Percentiles rank a stretch among this genome's conserved stretches.
These are phyloP conservation scores for Neoascochyta sp. DNA, from an alignment of 2,329 filamentous ascomycete species.

Conservation along the genomic window DNA sequence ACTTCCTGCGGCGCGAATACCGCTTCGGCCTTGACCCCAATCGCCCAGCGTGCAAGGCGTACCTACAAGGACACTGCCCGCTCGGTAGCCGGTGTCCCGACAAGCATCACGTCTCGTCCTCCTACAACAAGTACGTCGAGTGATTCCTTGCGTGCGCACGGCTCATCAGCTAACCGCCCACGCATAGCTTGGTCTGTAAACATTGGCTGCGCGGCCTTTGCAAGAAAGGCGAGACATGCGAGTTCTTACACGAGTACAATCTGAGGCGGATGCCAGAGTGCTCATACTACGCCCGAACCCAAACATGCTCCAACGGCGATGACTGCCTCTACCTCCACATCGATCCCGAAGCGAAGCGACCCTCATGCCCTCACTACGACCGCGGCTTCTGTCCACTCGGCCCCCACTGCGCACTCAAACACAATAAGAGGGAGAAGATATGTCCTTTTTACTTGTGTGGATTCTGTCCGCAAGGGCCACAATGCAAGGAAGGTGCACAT, in stretches of 20 bases:
- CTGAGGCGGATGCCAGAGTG: slow-evolving; percentile 97
- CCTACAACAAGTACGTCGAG: slow-evolving; percentile 59
- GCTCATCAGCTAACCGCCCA: slow-evolving; percentile 6
- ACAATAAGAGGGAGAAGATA: slow-evolving; percentile 69
- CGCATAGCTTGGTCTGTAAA: slow-evolving; percentile 77
- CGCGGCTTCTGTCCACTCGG: slow-evolving; percentile 92
- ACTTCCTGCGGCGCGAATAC: slow-evolving; percentile 79
- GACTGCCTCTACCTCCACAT: slow-evolving; percentile 93
- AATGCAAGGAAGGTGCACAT: slow-evolving; percentile 78
- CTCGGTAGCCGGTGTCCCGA: slow-evolving; percentile 81
- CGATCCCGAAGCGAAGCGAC: slow-evolving; percentile 68
- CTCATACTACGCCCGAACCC: slow-evolving; percentile 90
- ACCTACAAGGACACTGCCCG: slow-evolving; percentile 80
- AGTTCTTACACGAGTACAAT: slow-evolving; percentile 98
- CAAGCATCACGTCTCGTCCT: slow-evolving; percentile 63
- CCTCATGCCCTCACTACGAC: slow-evolving; percentile 74
- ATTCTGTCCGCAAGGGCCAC: slow-evolving; percentile 82
- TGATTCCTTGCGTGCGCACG: not conserved
- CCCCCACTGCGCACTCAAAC: slow-evolving; percentile 80
- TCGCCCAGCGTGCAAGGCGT: slow-evolving; percentile 76
- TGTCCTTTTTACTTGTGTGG: slow-evolving; percentile 87
- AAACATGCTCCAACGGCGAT: slow-evolving; percentile 94
- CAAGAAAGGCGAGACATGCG: slow-evolving; percentile 95
- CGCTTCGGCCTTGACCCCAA: slow-evolving; percentile 73
- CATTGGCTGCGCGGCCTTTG: slow-evolving; percentile 96